A percentile compares a stretch with the other conserved stretches of the same genome.
Conservation (phyloP, 2,329 filamentous ascomycete species). For the Penicillium palitans region DNA sequence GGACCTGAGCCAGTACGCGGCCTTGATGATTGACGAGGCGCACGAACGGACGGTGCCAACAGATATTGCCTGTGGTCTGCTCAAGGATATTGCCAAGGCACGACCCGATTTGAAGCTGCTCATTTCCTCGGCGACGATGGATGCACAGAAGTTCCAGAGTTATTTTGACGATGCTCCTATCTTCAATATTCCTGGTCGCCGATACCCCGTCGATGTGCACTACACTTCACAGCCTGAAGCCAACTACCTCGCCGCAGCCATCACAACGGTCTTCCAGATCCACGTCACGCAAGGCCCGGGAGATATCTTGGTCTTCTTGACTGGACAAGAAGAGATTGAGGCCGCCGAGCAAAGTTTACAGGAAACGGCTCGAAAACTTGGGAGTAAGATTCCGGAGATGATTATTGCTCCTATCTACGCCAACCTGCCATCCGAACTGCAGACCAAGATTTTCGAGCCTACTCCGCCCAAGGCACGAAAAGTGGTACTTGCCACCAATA, state of each 20-base stretch:
- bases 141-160: conserved; percentile 84
- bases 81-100: conserved; percentile 83
- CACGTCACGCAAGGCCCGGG: conserved; percentile 82
- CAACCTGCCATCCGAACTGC: conserved; percentile 85
- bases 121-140: conserved; percentile 92
- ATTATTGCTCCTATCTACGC: conserved; percentile 93
- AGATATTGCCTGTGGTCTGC: conserved; percentile 81
- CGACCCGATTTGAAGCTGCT: conserved; percentile 84
- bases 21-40: conserved; percentile 94
- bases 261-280: conserved; percentile 93
- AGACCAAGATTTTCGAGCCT: conserved; percentile 91
- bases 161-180: conserved; percentile 94
- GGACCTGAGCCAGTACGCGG: conserved; percentile 76
- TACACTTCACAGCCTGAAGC: conserved; percentile 89
- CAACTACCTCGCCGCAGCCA: conserved; percentile 86
- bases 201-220: conserved; percentile 87
- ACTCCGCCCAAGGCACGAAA: conserved; percentile 84
- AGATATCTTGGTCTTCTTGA: conserved; percentile 92
- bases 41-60: conserved; percentile 92
- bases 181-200: conserved; percentile 87
- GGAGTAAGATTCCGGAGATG: conserved; percentile 78
- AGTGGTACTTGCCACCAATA: conserved; percentile 92
- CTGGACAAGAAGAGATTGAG: conserved; percentile 95
- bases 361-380: conserved; percentile 83
- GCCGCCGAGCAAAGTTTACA: conserved; percentile 78